Evolutionary conservation across 306 rosid species (phyloP).

Genomic region (Spatholobus suberectus): DNA sequence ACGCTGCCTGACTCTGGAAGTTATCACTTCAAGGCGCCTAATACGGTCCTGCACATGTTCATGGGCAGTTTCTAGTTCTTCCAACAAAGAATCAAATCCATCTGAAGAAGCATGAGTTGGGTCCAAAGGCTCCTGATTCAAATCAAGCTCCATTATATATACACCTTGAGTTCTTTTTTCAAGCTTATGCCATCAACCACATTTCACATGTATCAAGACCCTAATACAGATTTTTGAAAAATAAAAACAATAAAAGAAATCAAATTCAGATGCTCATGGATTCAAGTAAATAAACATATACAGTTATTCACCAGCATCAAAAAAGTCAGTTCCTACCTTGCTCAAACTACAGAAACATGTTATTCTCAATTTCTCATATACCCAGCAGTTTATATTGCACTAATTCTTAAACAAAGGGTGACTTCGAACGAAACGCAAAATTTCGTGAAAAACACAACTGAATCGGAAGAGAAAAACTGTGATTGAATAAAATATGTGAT

Average conservation of each 20-base stretch:
- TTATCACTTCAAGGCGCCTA: slow-evolving; percentile 71
- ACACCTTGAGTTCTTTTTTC: slow-evolving; percentile 44
- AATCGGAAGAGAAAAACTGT: not conserved
- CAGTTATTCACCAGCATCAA: not conserved
- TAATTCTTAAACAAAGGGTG: not conserved
- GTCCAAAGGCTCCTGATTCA: slow-evolving; percentile 75
- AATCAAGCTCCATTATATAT: slow-evolving; percentile 62
- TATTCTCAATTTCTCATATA: not conserved
- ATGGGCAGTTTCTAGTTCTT: slow-evolving; percentile 66
- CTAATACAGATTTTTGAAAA: not conserved
- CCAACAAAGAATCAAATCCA: slow-evolving; percentile 54
- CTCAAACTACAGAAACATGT: not conserved
- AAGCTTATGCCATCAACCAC: slow-evolving; percentile 40
- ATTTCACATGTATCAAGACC: slow-evolving; percentile 36
- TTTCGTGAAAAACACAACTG: not conserved
- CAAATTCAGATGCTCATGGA: slow-evolving; percentile 12
- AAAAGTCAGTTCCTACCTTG: not conserved
- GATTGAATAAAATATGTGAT: not conserved
- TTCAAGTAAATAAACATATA: not conserved
- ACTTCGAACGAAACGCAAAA: not conserved
- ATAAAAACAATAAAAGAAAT: not conserved
- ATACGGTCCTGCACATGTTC: slow-evolving; percentile 70
- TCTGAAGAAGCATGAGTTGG: slow-evolving; percentile 47
- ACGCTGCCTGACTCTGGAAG: slow-evolving; percentile 66
- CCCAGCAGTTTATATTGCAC: slow-evolving; percentile 13